Conservation (phyloP, 495 filamentous ascomycete genomes). For the Neurospora sp. region DNA sequence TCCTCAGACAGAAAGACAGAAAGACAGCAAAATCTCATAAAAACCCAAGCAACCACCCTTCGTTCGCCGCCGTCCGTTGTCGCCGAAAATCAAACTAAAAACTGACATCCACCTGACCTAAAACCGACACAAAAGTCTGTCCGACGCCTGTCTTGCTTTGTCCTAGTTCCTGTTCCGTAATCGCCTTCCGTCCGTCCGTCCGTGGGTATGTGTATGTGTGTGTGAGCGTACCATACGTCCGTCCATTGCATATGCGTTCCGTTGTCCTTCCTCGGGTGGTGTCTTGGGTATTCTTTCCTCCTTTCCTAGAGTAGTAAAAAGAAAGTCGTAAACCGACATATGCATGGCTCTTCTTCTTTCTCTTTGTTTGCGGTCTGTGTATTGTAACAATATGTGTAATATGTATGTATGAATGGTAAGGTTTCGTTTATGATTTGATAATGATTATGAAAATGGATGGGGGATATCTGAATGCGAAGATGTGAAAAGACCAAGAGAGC, state of each 20-base stretch:
- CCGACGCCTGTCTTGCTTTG: not conserved
- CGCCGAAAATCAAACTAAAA: not conserved
- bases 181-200: not conserved
- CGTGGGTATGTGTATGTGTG: not conserved
- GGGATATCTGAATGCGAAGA: not conserved
- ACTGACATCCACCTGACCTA: not conserved
- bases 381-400: not conserved
- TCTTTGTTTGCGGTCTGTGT: not conserved
- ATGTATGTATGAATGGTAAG: not conserved
- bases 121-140: not conserved
- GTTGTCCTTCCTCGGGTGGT: not conserved
- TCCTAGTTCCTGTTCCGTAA: not conserved
- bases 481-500: not conserved
- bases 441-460: not conserved
- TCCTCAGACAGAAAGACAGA: not conserved
- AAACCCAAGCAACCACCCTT: not conserved
- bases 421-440: not conserved
- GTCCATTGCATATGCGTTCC: not conserved
- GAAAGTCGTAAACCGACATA: not conserved
- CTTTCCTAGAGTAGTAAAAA: not conserved
- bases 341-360: not conserved
- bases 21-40: not conserved
- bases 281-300: not conserved
- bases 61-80: not conserved
- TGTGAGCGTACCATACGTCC: not conserved